Evolutionary conservation across 2,329 filamentous ascomycete genomes (phyloP), one percentile per base, ranked within the genome.

Genomic region (Hypomyces perniciosus): DNA sequence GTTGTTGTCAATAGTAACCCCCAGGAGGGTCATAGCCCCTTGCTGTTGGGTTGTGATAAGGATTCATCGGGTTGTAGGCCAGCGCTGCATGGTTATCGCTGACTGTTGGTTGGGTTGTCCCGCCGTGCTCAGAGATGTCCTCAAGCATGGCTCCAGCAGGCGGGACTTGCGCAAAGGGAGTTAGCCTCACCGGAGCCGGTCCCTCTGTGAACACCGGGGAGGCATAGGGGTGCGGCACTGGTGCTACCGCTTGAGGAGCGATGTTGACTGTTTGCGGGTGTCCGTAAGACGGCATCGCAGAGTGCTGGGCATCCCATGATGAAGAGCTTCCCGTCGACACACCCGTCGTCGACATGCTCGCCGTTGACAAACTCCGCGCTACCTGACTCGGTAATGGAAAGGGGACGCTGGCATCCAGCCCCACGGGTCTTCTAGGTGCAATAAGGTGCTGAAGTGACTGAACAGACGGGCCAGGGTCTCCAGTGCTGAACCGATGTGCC

Each of bases 401-500:
- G 9, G 63, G 53, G 8, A 61, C 53, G 12, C 53, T 57, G 8
- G 59, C 54, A 27, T 66, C 66, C 27, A 64, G 56, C 47, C 58
- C 57, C 5, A 60, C 54, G 13, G 67, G 65, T 48, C 63, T 63
- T 46, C 71, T 62, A 8, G 72, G 68, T 13, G 61, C 56, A 52
- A 74, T 61, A 6, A 69, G 54, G 43, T 69, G 65, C 45, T 73
- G 69, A 12, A 74, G 59, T 5, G 64, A 61, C 44, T 67, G 67
- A 2, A 65, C 60, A 2, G 61, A 53, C 31, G 62, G 52, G 20
- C 61, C 55, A 5, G 59, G 52, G 38, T 62, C 61, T n/a, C 52
- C 58, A 5, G 60, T 46, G 27, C 52, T 48, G 38, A 61, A 61
- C 2, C 48, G 39, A 8, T 55, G 52, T 31, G 40, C 40, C 9